A percentile compares a stretch with the other conserved stretches of the same genome.
Evolutionary conservation across 345 rosid genomes (phyloP).

Genomic region (Xanthoceras sorbifolium): DNA sequence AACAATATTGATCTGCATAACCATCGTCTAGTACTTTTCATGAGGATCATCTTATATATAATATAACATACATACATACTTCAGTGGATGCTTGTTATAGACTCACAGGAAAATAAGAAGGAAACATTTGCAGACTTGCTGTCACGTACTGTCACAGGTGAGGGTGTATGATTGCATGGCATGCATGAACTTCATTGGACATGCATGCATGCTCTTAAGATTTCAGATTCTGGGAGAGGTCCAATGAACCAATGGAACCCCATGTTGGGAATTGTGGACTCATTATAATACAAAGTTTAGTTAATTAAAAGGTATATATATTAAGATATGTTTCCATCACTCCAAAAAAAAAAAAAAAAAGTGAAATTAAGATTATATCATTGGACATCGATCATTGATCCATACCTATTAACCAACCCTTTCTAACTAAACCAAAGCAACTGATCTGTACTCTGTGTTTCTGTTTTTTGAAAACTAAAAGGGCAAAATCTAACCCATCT

Average conservation of each 20-base stretch:
- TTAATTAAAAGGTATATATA: conserved; percentile 19
- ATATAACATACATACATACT: neutral
- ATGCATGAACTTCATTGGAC: conserved; percentile 4
- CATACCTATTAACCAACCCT: conserved; percentile 19
- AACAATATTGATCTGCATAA: too few species aligned
- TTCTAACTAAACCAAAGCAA: conserved; percentile 17
- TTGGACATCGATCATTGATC: conserved; percentile 30
- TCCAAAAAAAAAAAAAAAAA: conserved; percentile 65
- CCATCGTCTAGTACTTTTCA: neutral
- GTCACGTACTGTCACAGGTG: neutral
- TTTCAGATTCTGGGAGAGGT: conserved; percentile 7
- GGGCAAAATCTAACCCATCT: conserved; percentile 4
- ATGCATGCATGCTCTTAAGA: conserved; percentile 9
- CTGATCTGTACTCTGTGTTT: conserved; percentile 4
- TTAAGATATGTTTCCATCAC: too few species aligned
- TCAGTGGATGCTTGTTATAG: too few species aligned
- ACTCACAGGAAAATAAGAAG: neutral
- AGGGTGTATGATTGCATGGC: conserved; percentile 3
- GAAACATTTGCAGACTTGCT: neutral
- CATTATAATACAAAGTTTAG: neutral
- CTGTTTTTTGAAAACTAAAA: conserved; percentile 15
- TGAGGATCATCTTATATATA: neutral
- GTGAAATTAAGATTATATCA: conserved; percentile 51
- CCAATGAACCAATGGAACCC: conserved; percentile 22
- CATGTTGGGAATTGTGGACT: conserved; percentile 45